Percentiles rank a stretch among this genome's conserved stretches.
Conservation (phyloP, 345 rosid genomes). For the Nasturtium officinale region DNA sequence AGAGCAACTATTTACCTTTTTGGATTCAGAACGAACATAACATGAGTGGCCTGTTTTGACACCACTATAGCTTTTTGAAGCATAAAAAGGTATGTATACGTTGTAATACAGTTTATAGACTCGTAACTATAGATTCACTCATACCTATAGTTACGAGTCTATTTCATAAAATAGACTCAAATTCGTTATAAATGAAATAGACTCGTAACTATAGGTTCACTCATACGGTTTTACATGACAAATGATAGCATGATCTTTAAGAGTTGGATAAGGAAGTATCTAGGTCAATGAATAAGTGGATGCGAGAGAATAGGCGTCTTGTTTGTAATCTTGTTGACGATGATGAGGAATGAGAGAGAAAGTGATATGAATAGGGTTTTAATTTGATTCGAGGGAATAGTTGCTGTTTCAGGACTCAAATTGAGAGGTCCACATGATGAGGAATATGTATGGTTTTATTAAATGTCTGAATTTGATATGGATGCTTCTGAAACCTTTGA, state of each 20-base stretch:
- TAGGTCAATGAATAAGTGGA: constrained; percentile 39
- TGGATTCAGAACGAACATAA: not conserved
- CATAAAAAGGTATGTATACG: not conserved
- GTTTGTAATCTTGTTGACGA: constrained; percentile 37
- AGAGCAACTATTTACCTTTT: not conserved
- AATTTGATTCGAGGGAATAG: constrained; percentile 30
- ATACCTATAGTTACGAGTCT: no score
- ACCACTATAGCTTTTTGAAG: not conserved
- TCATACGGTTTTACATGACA: not conserved
- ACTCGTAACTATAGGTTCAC: not conserved
- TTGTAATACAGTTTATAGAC: not conserved
- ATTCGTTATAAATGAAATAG: not conserved
- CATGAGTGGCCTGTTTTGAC: not conserved
- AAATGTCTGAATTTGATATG: constrained; percentile 33
- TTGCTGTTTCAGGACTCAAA: constrained; percentile 42
- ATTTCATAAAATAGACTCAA: no score
- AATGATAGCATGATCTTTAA: not conserved
- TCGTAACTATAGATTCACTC: not conserved
- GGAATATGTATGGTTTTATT: constrained; percentile 30
- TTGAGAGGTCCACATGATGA: constrained; percentile 39
- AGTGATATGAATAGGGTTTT: constrained; percentile 34
- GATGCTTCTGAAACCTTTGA: constrained; percentile 39
- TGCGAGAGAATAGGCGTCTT: constrained; percentile 35
- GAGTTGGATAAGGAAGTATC: constrained; percentile 33
- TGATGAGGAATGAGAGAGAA: constrained; percentile 35